A percentile compares a stretch with the other conserved stretches of the same genome.
phyloP scores from a whole-genome alignment of 1,284 basidiomycete species.

The Irpex rosettiformis region DNA sequence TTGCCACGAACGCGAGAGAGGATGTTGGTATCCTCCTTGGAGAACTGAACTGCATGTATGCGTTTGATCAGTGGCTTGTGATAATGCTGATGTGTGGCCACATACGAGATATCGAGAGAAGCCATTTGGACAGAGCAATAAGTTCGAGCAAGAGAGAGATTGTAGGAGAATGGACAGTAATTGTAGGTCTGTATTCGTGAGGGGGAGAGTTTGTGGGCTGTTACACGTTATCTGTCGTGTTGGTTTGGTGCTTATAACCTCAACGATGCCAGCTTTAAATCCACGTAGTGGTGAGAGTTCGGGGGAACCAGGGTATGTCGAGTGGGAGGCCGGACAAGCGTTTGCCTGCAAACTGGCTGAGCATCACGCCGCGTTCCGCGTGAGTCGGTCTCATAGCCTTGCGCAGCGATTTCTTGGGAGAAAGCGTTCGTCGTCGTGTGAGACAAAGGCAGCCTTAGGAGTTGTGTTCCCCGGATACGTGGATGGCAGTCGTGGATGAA shows the following conservation, averaged over 20 bases:
- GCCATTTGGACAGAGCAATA: conserved; percentile 5
- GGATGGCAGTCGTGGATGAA: not conserved
- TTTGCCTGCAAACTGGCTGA: not conserved
- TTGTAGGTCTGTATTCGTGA: not conserved
- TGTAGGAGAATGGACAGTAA: not conserved
- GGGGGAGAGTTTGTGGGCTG: too few species aligned
- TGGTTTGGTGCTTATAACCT: too few species aligned
- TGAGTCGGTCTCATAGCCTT: not conserved
- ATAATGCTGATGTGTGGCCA: not conserved
- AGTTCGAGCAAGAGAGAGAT: conserved; percentile 6
- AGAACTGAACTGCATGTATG: conserved; percentile 61
- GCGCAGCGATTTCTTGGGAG: not conserved
- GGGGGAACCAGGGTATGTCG: not conserved
- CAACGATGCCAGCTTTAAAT: not conserved
- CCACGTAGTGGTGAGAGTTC: not conserved
- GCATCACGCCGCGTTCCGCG: not conserved
- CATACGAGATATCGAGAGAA: conserved; percentile 13
- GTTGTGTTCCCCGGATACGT: not conserved
- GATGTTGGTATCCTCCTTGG: conserved; percentile 91
- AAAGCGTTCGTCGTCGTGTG: not conserved
- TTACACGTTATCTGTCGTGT: too few species aligned
- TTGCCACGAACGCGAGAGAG: conserved; percentile 85
- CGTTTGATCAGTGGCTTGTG: not conserved
- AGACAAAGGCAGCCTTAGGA: not conserved
- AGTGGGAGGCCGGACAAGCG: conserved; percentile 3